These are phyloP conservation scores for Candida suzukii DNA, from an alignment of 805 yeast genomes.

Conservation along the genomic window DNA sequence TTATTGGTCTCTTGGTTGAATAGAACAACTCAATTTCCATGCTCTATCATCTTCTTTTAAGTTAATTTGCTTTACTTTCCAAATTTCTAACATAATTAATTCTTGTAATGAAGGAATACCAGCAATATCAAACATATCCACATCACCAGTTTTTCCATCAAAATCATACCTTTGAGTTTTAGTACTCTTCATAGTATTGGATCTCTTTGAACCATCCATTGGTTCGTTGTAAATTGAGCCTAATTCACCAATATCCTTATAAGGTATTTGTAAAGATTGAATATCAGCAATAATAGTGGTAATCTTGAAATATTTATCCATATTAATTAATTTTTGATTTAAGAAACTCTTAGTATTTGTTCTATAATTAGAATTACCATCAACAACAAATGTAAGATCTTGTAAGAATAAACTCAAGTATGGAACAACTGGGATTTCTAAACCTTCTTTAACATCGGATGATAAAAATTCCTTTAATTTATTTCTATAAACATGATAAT, in stretches of 20 bases:
- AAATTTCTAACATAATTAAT: slow-evolving; percentile 56
- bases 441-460: slow-evolving; percentile 32
- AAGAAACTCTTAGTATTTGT: slow-evolving; percentile 43
- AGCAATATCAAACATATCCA: slow-evolving; percentile 31
- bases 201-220: slow-evolving; percentile 18
- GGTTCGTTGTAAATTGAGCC: slow-evolving; percentile 18
- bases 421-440: slow-evolving; percentile 63
- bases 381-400: slow-evolving; percentile 74
- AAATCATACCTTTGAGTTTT: slow-evolving; percentile 8
- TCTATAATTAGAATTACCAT: slow-evolving; percentile 69
- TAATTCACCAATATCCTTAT: slow-evolving; percentile 29
- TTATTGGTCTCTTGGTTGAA: slow-evolving; percentile 43
- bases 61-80: slow-evolving; percentile 62
- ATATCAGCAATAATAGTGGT: slow-evolving; percentile 60
- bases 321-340: slow-evolving; percentile 56
- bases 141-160: slow-evolving; percentile 10
- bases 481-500: slow-evolving; percentile 60
- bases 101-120: slow-evolving; percentile 42
- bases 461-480: slow-evolving; percentile 52
- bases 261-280: slow-evolving; percentile 62
- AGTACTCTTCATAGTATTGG: slow-evolving; percentile 21
- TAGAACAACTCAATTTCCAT: slow-evolving; percentile 61
- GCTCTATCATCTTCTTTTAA: slow-evolving; percentile 58
- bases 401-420: slow-evolving; percentile 68
- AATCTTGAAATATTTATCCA: slow-evolving; percentile 65